These are phyloP conservation scores for Citrullus amarus DNA, from an alignment of 306 rosid species.

Conservation along the genomic window DNA sequence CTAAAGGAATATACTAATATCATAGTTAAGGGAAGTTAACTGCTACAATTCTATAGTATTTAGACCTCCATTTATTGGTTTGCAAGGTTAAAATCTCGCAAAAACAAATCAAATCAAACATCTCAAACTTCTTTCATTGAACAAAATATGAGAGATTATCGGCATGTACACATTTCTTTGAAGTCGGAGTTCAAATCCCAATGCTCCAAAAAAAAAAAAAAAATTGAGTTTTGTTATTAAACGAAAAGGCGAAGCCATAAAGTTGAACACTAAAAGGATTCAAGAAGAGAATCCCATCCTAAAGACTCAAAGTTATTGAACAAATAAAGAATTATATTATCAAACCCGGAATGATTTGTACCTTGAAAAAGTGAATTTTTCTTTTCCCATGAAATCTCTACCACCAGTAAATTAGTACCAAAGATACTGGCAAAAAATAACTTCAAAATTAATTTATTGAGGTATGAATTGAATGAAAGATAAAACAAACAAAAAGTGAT, in stretches of 20 bases:
- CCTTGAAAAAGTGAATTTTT: neutral
- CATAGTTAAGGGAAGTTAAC: too few relatives aligned
- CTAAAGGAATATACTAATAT: too few relatives aligned
- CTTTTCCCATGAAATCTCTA: neutral
- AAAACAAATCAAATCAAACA: too few relatives aligned
- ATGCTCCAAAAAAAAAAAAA: too few relatives aligned
- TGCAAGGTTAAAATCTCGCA: too few relatives aligned
- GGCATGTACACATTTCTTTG: too few relatives aligned
- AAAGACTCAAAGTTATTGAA: neutral
- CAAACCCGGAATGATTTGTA: neutral
- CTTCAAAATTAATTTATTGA: neutral
- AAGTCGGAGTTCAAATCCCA: too few relatives aligned
- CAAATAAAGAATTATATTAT: neutral
- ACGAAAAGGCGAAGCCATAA: neutral
- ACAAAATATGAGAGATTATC: too few relatives aligned
- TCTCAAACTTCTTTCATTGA: too few relatives aligned
- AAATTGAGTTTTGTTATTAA: neutral
- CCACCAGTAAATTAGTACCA: neutral
- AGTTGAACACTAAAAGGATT: neutral
- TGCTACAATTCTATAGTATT: too few relatives aligned
- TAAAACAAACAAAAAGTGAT: neutral
- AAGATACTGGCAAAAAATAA: neutral
- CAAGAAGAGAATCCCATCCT: neutral
- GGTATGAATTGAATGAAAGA: neutral
- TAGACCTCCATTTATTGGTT: too few relatives aligned